These are phyloP conservation scores for Calocera cornea DNA, from an alignment of 768 basidiomycete genomes.

Conservation along the genomic window DNA sequence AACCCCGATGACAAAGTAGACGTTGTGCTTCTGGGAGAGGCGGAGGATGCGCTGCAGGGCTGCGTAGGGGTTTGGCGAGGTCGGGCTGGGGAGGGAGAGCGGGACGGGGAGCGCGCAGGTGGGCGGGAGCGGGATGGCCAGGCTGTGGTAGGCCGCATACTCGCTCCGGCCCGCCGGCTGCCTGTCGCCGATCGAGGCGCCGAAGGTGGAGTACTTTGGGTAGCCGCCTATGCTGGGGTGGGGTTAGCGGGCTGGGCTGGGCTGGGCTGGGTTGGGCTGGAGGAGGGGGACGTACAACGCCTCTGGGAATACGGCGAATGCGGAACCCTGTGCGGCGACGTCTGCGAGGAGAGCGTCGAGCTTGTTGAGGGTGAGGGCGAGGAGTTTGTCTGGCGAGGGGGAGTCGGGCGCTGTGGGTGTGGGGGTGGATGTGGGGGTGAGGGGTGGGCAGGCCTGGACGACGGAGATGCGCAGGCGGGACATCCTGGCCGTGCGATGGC, in stretches of 20 bases:
- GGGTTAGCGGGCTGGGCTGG: not conserved
- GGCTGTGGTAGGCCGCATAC: conserved; percentile 39
- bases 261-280: no score
- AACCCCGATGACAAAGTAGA: conserved; percentile 47
- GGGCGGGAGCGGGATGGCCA: conserved; percentile 39
- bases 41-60: conserved; percentile 35
- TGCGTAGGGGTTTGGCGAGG: conserved; percentile 29
- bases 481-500: not conserved
- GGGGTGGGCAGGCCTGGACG: conserved; percentile 13
- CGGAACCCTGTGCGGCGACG: conserved; percentile 4
- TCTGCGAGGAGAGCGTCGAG: conserved; percentile 12
- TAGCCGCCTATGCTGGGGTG: conserved; percentile 15
- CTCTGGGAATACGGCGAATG: conserved; percentile 15
- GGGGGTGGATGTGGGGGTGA: not conserved
- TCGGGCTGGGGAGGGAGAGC: not conserved
- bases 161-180: conserved; percentile 41
- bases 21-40: conserved; percentile 34
- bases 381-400: conserved; percentile 5
- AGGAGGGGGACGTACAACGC: conserved; percentile 11
- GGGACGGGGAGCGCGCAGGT: not conserved
- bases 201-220: conserved; percentile 27
- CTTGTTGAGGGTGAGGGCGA: conserved; percentile 11
- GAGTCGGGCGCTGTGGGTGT: not conserved
- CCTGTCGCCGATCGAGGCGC: conserved; percentile 38
- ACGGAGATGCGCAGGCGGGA: conserved; percentile 12